Evolutionary conservation across 441 rosid genomes (phyloP).

Genomic region (Erysimum pusillum): DNA sequence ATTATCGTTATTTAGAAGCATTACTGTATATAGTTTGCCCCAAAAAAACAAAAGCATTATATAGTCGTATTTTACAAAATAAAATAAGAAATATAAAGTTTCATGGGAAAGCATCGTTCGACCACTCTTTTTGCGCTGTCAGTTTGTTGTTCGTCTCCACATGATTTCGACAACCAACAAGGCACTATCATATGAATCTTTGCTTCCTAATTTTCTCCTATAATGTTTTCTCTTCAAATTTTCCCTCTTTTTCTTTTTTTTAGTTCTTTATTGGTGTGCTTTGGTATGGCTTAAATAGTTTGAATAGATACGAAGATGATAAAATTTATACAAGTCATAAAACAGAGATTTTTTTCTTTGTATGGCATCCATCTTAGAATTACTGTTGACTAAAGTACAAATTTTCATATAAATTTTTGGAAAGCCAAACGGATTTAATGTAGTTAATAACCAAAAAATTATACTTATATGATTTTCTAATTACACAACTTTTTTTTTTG

Average conservation of each 20-base stretch:
- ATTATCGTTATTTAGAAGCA: neutral
- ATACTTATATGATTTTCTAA: neutral
- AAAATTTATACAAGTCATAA: neutral
- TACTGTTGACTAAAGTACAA: neutral
- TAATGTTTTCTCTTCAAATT: neutral
- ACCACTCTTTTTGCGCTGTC: slow-evolving; percentile 47
- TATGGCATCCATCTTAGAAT: neutral
- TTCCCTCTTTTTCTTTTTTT: neutral
- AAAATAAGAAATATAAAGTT: slow-evolving; percentile 14
- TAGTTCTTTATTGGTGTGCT: neutral
- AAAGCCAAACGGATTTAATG: too few species aligned
- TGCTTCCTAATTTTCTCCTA: neutral
- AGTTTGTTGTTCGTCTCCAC: slow-evolving; percentile 43
- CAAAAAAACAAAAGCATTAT: too few species aligned
- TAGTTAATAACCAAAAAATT: neutral
- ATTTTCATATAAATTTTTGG: too few species aligned
- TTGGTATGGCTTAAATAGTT: neutral
- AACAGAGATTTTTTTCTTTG: neutral
- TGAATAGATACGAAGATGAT: neutral
- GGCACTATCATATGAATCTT: slow-evolving; percentile 45
- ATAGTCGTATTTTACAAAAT: neutral
- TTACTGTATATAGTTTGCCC: neutral
- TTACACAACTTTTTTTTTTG: too few species aligned
- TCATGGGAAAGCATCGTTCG: slow-evolving; percentile 43
- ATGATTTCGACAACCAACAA: slow-evolving; percentile 46